Evolutionary conservation across 2,329 filamentous ascomycete species (phyloP).

Genomic region (Apiospora aurea): DNA sequence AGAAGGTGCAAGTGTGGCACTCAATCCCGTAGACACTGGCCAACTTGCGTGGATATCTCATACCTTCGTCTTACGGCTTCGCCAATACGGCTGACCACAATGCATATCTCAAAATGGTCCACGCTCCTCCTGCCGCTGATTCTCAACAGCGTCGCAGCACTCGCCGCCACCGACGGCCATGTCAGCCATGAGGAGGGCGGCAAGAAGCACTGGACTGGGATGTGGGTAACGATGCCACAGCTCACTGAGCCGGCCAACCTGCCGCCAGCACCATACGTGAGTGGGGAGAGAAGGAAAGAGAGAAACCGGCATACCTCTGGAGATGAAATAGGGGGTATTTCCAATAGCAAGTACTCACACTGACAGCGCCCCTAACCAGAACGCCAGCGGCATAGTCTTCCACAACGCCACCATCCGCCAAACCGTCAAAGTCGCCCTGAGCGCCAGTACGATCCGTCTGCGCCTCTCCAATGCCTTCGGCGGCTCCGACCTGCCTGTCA

Average conservation of each 20-base stretch:
- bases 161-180: constrained; percentile 7
- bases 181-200: background rate
- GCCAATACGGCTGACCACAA: background rate
- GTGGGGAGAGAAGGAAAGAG: constrained; percentile 32
- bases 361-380: constrained; percentile 47
- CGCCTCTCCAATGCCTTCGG: constrained; percentile 70
- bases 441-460: constrained; percentile 61
- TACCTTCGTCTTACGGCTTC: background rate
- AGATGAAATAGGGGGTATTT: background rate
- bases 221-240: constrained; percentile 70
- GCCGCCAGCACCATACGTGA: constrained; percentile 62
- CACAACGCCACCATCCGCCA: constrained; percentile 67
- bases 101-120: background rate
- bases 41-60: background rate
- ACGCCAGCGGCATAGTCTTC: constrained; percentile 59
- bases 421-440: constrained; percentile 63
- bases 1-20: background rate
- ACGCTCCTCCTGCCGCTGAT: constrained; percentile 7
- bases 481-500: constrained; percentile 62
- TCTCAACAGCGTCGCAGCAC: constrained; percentile 1
- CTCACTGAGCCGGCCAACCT: constrained; percentile 66
- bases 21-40: background rate
- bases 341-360: background rate
- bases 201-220: constrained; percentile 62
- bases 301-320: too few relatives aligned